Evolutionary conservation across 164 flowering plant species (phyloP).

Genomic region (Euptelea pleiosperma): DNA sequence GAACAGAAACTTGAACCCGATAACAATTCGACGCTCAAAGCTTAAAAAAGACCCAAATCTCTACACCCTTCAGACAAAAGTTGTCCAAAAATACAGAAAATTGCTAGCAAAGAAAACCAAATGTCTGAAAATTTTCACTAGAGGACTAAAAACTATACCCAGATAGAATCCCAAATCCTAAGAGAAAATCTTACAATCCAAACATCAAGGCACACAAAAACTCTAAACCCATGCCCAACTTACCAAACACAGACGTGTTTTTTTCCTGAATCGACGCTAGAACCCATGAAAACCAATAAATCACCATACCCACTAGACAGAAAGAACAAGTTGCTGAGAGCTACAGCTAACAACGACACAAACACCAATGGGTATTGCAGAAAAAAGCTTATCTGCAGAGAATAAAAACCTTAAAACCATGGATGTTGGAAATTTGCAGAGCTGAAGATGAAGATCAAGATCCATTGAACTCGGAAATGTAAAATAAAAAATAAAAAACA

Average conservation of each 20-base stretch:
- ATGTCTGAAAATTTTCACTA: not conserved
- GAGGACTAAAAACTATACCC: not conserved
- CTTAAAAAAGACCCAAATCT: too few relatives aligned
- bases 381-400: conserved; percentile 4
- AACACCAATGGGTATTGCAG: conserved; percentile 13
- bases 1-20: too few relatives aligned
- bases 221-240: not conserved
- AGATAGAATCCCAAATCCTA: not conserved
- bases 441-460: conserved; percentile 11
- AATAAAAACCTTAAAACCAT: conserved; percentile 16
- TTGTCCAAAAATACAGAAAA: too few relatives aligned
- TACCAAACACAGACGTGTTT: not conserved
- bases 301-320: conserved; percentile 1
- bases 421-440: conserved; percentile 13
- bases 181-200: not conserved
- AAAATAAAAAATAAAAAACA: not conserved
- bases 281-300: not conserved
- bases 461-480: not conserved
- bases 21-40: too few relatives aligned
- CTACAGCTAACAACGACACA: not conserved
- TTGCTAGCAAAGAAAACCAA: not conserved
- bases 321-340: not conserved
- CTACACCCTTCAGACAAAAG: not conserved
- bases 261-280: not conserved
- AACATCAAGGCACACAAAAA: not conserved